Conservation (phyloP, 1,139 yeast species). For the Candida albicans region DNA sequence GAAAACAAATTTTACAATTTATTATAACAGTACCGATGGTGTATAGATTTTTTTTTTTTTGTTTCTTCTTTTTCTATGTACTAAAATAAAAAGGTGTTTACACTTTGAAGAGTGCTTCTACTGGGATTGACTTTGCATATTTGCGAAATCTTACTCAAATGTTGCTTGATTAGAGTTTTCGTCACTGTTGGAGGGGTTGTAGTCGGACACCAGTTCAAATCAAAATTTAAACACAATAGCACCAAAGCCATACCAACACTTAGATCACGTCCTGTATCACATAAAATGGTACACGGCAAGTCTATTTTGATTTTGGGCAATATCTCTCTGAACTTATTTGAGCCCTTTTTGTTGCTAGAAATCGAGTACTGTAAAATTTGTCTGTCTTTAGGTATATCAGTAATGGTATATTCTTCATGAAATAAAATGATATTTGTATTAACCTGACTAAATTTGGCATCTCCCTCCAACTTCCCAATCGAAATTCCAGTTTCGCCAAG, state of each 20-base stretch:
- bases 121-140: conserved; percentile 65
- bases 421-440: conserved; percentile 25
- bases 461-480: conserved; percentile 28
- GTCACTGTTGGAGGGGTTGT: conserved; percentile 25
- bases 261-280: conserved; percentile 68
- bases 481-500: conserved; percentile 26
- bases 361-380: conserved; percentile 24
- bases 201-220: conserved; percentile 36
- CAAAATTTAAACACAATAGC: conserved; percentile 48
- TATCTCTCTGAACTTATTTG: conserved; percentile 50
- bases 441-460: conserved; percentile 16
- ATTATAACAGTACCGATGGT: conserved; percentile 13
- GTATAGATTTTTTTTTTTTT: not conserved
- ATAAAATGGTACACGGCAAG: conserved; percentile 45
- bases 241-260: conserved; percentile 61
- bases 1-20: conserved; percentile 12
- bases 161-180: conserved; percentile 57
- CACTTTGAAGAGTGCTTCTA: conserved; percentile 70
- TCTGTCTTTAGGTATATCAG: conserved; percentile 19
- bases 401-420: conserved; percentile 22
- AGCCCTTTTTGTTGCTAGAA: conserved; percentile 59
- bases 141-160: conserved; percentile 51
- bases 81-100: conserved; percentile 43
- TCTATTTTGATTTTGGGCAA: conserved; percentile 29
- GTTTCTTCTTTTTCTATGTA: conserved; percentile 1